Percentiles rank a stretch among this genome's conserved stretches.
Conservation (phyloP, 179 eudicot genomes). For the Actinidia polygama region DNA sequence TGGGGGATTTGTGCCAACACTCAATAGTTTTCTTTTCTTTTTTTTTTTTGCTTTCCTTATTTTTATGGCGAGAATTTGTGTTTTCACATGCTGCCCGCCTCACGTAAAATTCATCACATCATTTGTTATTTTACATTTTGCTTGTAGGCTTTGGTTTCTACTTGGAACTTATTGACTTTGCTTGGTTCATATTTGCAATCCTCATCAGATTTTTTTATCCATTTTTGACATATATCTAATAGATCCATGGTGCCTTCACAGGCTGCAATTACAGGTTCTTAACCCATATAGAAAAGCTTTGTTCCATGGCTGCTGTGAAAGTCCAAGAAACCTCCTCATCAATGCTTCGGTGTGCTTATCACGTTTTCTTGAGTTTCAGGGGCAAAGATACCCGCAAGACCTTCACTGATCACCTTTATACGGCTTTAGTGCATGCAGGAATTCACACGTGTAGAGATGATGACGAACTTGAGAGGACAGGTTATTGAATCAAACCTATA, state of each 20-base stretch:
- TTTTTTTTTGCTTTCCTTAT: background rate
- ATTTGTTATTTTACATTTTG: background rate
- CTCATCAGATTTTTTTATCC: background rate
- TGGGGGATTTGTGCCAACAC: background rate
- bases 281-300: background rate
- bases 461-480: slow-evolving; percentile 11
- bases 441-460: slow-evolving; percentile 15
- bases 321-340: background rate
- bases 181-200: background rate
- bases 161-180: background rate
- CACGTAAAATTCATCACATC: background rate
- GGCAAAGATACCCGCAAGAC: too few species aligned
- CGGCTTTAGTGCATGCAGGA: slow-evolving; percentile 5
- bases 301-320: background rate
- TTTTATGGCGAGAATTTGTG: too few species aligned
- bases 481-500: background rate
- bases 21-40: background rate
- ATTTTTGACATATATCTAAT: background rate
- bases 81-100: background rate
- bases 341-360: background rate
- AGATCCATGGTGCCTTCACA: background rate
- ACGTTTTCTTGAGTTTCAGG: slow-evolving; percentile 6
- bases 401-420: too few species aligned
- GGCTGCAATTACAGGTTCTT: background rate
- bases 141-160: background rate